Evolutionary conservation across 2,329 filamentous ascomycete species (phyloP).

Genomic region (Neoscytalidium dimidiatum): DNA sequence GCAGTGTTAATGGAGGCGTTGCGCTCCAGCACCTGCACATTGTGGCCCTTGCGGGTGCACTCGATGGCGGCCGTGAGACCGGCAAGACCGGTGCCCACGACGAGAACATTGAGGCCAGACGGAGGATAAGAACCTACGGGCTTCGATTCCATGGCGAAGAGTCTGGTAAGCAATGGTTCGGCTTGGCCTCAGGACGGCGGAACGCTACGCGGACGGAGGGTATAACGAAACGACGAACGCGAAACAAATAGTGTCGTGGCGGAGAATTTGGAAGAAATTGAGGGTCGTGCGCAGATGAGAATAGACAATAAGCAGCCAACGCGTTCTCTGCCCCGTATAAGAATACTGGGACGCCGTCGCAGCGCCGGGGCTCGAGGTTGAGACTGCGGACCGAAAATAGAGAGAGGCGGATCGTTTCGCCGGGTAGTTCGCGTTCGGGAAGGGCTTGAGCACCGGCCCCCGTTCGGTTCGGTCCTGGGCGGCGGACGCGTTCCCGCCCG

Average conservation of each 20-base stretch:
- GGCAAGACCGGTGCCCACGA: constrained; percentile 42
- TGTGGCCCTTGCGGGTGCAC: constrained; percentile 43
- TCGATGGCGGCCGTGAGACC: constrained; percentile 41
- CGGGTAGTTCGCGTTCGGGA: neutral
- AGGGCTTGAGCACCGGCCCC: neutral
- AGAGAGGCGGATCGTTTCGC: neutral
- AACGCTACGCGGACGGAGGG: too few species aligned
- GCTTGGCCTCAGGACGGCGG: too few species aligned
- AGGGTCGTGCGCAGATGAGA: too few species aligned
- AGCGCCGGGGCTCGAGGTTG: neutral
- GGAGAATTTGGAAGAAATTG: too few species aligned
- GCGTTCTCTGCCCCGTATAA: neutral
- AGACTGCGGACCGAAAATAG: neutral
- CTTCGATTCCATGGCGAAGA: constrained; percentile 35
- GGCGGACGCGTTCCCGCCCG: neutral
- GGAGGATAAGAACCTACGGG: constrained; percentile 55
- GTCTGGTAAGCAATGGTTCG: too few species aligned
- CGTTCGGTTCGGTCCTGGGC: neutral
- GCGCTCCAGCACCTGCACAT: constrained; percentile 44
- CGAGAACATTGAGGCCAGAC: constrained; percentile 42
- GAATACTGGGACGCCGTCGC: neutral
- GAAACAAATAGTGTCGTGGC: too few species aligned
- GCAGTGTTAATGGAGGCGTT: constrained; percentile 54
- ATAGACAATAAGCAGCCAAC: too few species aligned
- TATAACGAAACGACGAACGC: too few species aligned